Evolutionary conservation across 2,329 filamentous ascomycete genomes (phyloP), one percentile per base, ranked within the genome.

Genomic region (Microsporum canis): DNA sequence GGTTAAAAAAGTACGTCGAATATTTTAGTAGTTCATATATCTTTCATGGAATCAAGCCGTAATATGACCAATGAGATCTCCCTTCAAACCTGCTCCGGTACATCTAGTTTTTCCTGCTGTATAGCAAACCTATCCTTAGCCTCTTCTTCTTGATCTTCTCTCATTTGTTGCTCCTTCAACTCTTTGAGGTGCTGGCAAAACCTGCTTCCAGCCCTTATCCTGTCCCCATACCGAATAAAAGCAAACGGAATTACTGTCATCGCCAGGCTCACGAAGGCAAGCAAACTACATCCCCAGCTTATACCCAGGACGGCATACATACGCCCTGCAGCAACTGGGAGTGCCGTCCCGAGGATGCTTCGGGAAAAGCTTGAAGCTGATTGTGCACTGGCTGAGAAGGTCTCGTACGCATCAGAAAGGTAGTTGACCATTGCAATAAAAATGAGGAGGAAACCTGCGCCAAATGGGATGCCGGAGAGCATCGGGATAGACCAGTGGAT

Each of bases 391-490:
- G 82, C 82, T 0, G 85, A 83, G 65, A 81, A 85, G n/a, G 84
- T 79, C 66, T 86, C 82, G 69, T 88, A 88, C 5, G 84, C 84
- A 67, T 87, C 84, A 56, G 80, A 83, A 23, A 86, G 75, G 67
- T 86, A 87, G 70, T 86, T 86, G 17, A 87, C 71, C 63, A 85
- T 76, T 1, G 83, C 81, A 75, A 86, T 84, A 70, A 87, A 87
- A 59, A 87, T 84, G 14, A 86, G 57, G 17, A 73, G 74, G 65
- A 83, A 86, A 4, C 82, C 84, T 62, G 80, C 69, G 8, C 85
- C 84, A 62, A 87, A 87, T 0, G 80, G 78, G 0, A 87, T 69
- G 1, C 84, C 84, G 0, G 83, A 82, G 6, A 85, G 69, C 73
- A 86, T 81, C 5, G 84, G 84, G 0, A 71, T 69, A 5, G 71